These are phyloP conservation scores for Fusarium avenaceum DNA, from an alignment of 2,329 filamentous ascomycete species.

Conservation along the genomic window DNA sequence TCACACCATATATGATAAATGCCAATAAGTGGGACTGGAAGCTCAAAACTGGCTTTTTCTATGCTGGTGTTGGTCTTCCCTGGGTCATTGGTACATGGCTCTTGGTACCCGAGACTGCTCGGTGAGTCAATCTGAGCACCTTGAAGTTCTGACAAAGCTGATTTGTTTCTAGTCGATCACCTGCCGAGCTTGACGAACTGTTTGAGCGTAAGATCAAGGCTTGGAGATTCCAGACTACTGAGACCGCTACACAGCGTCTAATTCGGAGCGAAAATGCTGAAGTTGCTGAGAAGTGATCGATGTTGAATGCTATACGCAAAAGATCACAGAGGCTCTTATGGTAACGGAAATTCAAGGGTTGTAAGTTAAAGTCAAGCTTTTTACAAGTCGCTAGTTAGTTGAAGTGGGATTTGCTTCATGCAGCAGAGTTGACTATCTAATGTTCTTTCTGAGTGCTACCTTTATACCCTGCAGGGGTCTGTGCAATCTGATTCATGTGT, in stretches of 20 bases:
- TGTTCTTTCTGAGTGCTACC: too few species aligned
- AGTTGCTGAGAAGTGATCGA: neutral
- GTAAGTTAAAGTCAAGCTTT: too few species aligned
- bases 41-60: slow-evolving; percentile 52
- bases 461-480: too few species aligned
- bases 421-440: too few species aligned
- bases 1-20: slow-evolving; percentile 53
- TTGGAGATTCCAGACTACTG: slow-evolving; percentile 30
- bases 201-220: slow-evolving; percentile 45
- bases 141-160: neutral
- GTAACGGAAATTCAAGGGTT: too few species aligned
- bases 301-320: neutral
- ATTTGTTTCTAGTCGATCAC: slow-evolving; percentile 39
- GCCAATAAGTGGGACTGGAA: slow-evolving; percentile 51
- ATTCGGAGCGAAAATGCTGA: neutral
- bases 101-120: slow-evolving; percentile 49
- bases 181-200: slow-evolving; percentile 52
- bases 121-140: neutral
- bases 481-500: too few species aligned
- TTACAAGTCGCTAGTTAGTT: too few species aligned
- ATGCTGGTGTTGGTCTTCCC: slow-evolving; percentile 44
- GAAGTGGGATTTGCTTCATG: too few species aligned
- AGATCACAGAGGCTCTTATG: neutral
- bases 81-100: slow-evolving; percentile 49
- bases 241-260: neutral